Conservation (phyloP, 2,329 filamentous ascomycete genomes). For the Fusarium staphyleae region DNA sequence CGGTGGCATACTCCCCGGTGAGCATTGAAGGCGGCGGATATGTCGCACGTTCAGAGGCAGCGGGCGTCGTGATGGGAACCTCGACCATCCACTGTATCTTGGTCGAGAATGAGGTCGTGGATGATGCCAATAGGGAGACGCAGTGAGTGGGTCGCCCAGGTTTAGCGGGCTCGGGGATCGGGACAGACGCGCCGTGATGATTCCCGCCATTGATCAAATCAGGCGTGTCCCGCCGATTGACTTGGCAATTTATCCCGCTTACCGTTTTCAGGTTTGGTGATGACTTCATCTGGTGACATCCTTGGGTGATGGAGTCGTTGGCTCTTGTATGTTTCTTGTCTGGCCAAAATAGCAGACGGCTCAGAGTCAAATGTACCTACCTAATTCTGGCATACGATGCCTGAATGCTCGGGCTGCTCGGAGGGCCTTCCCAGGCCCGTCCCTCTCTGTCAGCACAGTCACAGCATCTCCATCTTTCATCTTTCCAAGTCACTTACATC, state of each 20-base stretch:
- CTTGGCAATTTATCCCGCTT: constrained; percentile 3
- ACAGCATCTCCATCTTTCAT: too few relatives aligned
- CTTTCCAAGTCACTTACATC: too few relatives aligned
- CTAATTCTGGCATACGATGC: too few relatives aligned
- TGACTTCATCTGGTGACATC: neutral
- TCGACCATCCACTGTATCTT: neutral
- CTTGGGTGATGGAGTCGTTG: neutral
- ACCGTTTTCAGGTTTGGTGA: neutral
- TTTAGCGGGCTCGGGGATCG: constrained; percentile 32
- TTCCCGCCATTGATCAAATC: constrained; percentile 24
- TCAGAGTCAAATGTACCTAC: neutral
- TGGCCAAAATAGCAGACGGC: neutral
- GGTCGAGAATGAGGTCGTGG: constrained; percentile 6
- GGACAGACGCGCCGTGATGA: constrained; percentile 15
- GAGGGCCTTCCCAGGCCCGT: too few relatives aligned
- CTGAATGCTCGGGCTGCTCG: too few relatives aligned
- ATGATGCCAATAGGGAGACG: constrained; percentile 30
- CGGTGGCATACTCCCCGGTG: constrained; percentile 45
- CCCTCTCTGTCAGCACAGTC: too few relatives aligned
- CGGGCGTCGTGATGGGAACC: constrained; percentile 6
- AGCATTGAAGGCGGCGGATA: constrained; percentile 22
- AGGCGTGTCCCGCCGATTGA: constrained; percentile 19
- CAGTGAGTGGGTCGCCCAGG: constrained; percentile 27
- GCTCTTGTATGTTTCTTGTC: neutral
- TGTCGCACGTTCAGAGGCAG: constrained; percentile 3